Base-by-base conservation (phyloP, 305 asterid species). In the Ilex paraguariensis region DNA sequence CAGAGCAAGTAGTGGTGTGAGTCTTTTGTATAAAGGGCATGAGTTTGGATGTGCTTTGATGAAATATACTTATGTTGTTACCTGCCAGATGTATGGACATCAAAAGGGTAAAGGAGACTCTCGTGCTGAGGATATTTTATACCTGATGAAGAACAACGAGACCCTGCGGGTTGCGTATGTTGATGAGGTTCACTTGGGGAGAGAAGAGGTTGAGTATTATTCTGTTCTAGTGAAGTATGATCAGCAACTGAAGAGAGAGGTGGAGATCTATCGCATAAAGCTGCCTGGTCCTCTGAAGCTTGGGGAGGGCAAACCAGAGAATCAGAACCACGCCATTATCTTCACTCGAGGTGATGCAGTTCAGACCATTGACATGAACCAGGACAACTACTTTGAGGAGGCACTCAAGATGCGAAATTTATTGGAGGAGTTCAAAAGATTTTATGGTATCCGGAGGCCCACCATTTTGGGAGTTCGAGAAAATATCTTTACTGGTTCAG, bases 261-360 rank as follows among this genome's bases (percentile, higher is more conserved):
- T 85, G 60, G 98, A 92, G 69, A 78, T 92, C 58, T 92, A 92
- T 51, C 96, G 97, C 49, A 77, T 92, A 44, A 89, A 81, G 73
- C 74, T 92, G 70, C 98, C 98, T 16, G 97, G 98, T 55, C 94
- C 93, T 8, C 61, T 92, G 84, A 92, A 93, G 75, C 87, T 93
- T 48, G 98, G 98, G 74, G 98, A 91, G 81, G 98, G 98, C 54
- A 91, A 91, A 74, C 98, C 98, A 13, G 98, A 93, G 82, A 93
- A 93, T 77, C 98, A 93, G 70, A 93, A 93, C 71, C 98, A 93
- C 63, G 98, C 98, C 39, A 77, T 90, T 56, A 93, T 93, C 69
- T 93, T 93, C 77, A 93, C 98, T 0, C 87, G 98, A 13, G 98
- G 98, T 30, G 98, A 93, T 61, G 98, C 98, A 6, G 14, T 93